A percentile compares a stretch with the other conserved stretches of the same genome.
These are phyloP conservation scores for Graphilbum fragrans DNA, from an alignment of 2,329 filamentous ascomycete genomes.

Conservation along the genomic window DNA sequence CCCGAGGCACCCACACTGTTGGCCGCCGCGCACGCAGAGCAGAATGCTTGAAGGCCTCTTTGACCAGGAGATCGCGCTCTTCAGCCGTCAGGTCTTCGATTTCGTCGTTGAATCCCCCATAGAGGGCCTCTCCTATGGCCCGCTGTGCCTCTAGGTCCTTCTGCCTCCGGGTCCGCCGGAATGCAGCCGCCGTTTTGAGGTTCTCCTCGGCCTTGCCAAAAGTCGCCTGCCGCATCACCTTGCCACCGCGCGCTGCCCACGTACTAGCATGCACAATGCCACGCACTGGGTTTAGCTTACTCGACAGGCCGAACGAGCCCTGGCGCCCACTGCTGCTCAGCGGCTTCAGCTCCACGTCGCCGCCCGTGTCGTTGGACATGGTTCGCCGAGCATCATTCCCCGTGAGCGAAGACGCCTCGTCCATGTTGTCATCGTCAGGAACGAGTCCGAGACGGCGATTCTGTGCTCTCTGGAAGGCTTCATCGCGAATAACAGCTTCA, in stretches of 20 bases:
- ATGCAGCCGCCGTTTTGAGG: constrained; percentile 31
- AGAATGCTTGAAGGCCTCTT: constrained; percentile 81
- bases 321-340: constrained; percentile 8
- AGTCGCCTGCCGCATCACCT: constrained; percentile 33
- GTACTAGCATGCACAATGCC: constrained; percentile 34
- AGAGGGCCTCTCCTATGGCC: constrained; percentile 68
- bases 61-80: constrained; percentile 74
- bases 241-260: constrained; percentile 35
- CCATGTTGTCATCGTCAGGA: constrained; percentile 33
- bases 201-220: constrained; percentile 27
- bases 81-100: constrained; percentile 88
- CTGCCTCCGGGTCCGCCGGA: constrained; percentile 33
- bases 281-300: constrained; percentile 27
- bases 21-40: constrained; percentile 76
- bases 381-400: not conserved
- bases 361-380: constrained; percentile 5
- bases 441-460: constrained; percentile 53
- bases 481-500: constrained; percentile 81
- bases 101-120: constrained; percentile 79
- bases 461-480: constrained; percentile 74
- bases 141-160: constrained; percentile 62
- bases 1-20: constrained; percentile 85
- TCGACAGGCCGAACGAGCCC: constrained; percentile 12
- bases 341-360: constrained; percentile 24
- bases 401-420: constrained; percentile 19